Conservation (phyloP, 768 basidiomycete genomes). For the Tephrocybe sp. region DNA sequence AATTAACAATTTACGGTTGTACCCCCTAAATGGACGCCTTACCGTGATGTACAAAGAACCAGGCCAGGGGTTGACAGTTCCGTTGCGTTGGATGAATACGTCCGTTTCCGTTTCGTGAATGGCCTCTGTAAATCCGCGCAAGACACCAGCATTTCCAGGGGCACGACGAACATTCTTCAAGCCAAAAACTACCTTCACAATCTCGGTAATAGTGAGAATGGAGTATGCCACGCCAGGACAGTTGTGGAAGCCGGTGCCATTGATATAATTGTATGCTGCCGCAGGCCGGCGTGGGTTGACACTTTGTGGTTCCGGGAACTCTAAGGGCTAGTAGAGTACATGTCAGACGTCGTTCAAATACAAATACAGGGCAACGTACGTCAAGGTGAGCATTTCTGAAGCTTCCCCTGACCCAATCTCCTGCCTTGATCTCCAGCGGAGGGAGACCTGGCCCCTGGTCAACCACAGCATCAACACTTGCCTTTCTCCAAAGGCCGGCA, state of each 20-base stretch:
- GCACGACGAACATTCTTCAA: constrained; percentile 46
- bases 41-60: constrained; percentile 33
- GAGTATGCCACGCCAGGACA: constrained; percentile 36
- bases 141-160: constrained; percentile 37
- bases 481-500: constrained; percentile 2
- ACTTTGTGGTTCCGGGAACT: constrained; percentile 39
- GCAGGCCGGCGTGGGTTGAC: constrained; percentile 39
- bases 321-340: constrained; percentile 24
- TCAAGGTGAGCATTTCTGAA: constrained; percentile 44
- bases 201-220: constrained; percentile 39
- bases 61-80: constrained; percentile 35
- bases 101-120: constrained; percentile 35
- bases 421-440: constrained; percentile 33
- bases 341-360: background rate
- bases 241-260: constrained; percentile 38
- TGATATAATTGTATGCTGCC: constrained; percentile 24
- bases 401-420: constrained; percentile 39
- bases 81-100: constrained; percentile 31
- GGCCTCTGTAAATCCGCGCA: constrained; percentile 29
- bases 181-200: constrained; percentile 42
- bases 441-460: constrained; percentile 33
- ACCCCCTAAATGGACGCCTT: constrained; percentile 8
- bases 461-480: constrained; percentile 20
- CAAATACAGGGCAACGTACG: constrained; percentile 17
- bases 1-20: background rate